Evolutionary conservation across 139 green algal species (phyloP).

Genomic region (Deuterostichococcus epilithicus): DNA sequence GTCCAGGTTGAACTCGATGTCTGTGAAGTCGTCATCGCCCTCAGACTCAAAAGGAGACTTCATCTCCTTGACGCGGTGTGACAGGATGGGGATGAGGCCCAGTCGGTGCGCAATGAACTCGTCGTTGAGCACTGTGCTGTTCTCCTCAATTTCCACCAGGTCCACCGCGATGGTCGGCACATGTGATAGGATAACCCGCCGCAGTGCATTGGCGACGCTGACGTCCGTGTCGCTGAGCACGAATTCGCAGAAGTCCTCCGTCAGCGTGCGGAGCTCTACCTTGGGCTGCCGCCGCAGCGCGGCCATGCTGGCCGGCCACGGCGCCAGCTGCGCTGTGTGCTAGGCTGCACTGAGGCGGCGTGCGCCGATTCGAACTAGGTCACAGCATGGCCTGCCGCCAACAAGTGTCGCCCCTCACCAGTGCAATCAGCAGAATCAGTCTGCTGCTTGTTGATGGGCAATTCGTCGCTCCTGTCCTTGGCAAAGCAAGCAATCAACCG

Average conservation of each 20-base stretch:
- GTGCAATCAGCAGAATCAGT: too few relatives aligned
- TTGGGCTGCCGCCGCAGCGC: constrained; percentile 30
- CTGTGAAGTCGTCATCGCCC: constrained; percentile 40
- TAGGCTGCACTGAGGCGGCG: too few relatives aligned
- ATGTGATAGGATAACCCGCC: constrained; percentile 89
- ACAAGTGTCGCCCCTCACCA: too few relatives aligned
- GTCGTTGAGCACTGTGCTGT: constrained; percentile 96
- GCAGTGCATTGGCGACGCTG: constrained; percentile 89
- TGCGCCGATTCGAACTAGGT: too few relatives aligned
- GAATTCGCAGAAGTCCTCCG: constrained; percentile 81
- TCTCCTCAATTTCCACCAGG: constrained; percentile 95
- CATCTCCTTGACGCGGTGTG: constrained; percentile 50
- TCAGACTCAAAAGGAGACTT: constrained; percentile 45
- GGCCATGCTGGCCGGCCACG: background rate
- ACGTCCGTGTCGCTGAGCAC: constrained; percentile 79
- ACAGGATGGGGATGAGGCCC: constrained; percentile 85
- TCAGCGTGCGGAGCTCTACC: constrained; percentile 56
- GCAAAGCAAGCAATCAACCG: too few relatives aligned
- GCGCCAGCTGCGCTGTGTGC: background rate
- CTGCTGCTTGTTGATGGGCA: too few relatives aligned
- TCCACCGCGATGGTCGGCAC: constrained; percentile 98
- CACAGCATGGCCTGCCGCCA: too few relatives aligned
- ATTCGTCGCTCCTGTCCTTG: too few relatives aligned
- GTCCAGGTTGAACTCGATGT: constrained; percentile 61
- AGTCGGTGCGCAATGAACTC: constrained; percentile 94